A percentile compares a stretch with the other conserved stretches of the same genome.
phyloP scores from a whole-genome alignment of 2,329 filamentous ascomycete genomes.

The Ilyonectria destructans region DNA sequence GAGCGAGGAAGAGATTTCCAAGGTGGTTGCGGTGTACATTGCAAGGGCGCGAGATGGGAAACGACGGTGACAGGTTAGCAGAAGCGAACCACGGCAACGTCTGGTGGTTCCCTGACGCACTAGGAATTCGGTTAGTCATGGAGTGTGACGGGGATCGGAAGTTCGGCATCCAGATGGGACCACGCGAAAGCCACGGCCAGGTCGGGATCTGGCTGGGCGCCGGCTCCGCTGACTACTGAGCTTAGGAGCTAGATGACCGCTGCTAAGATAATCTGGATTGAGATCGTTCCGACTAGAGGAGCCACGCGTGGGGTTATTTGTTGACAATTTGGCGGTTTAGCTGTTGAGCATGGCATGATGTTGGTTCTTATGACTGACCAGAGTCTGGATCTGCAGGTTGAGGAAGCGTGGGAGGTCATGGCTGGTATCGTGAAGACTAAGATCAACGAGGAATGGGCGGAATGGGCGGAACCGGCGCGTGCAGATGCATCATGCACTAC shows the following conservation, averaged over 20 bases:
- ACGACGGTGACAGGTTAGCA: not conserved
- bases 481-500: too few relatives aligned
- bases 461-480: too few relatives aligned
- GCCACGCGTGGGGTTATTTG: constrained; percentile 31
- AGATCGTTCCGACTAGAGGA: constrained; percentile 35
- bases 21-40: constrained; percentile 57
- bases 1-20: constrained; percentile 69
- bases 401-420: too few relatives aligned
- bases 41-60: not conserved
- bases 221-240: constrained; percentile 32
- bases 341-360: not conserved
- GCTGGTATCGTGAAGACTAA: too few relatives aligned
- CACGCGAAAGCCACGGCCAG: constrained; percentile 25
- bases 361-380: too few relatives aligned
- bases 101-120: not conserved
- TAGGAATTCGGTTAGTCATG: constrained; percentile 31
- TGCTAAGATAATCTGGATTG: constrained; percentile 37
- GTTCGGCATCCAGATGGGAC: constrained; percentile 38
- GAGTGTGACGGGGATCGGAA: constrained; percentile 35
- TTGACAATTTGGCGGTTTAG: not conserved
- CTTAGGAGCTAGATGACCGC: constrained; percentile 38
- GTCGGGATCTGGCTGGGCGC: constrained; percentile 11
- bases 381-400: too few relatives aligned
- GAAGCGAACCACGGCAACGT: not conserved
- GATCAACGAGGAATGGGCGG: too few relatives aligned